A percentile compares a stretch with the other conserved stretches of the same genome.
phyloP scores from a whole-genome alignment of 805 yeast genomes.

The Ogataea nonfermentans region DNA sequence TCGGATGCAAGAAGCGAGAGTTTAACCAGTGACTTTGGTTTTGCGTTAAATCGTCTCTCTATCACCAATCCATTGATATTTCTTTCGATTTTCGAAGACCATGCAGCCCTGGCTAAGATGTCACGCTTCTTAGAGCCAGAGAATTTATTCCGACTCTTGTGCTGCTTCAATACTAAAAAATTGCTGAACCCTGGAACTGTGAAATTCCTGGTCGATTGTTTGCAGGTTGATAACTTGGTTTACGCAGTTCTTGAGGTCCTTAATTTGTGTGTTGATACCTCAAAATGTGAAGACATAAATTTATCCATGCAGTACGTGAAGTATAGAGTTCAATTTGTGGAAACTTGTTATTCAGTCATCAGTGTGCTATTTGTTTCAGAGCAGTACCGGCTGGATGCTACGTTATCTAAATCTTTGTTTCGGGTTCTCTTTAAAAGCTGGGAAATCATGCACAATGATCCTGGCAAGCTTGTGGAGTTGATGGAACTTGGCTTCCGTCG shows the following conservation, averaged over 20 bases:
- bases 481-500: conserved; percentile 14
- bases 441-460: conserved; percentile 18
- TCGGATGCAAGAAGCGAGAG: not conserved
- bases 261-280: conserved; percentile 25
- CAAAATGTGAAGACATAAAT: conserved; percentile 27
- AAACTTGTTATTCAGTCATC: conserved; percentile 20
- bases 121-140: conserved; percentile 25
- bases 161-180: conserved; percentile 17
- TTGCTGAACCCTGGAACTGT: conserved; percentile 6
- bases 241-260: conserved; percentile 24
- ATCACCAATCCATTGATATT: conserved; percentile 24
- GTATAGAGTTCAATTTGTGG: conserved; percentile 23
- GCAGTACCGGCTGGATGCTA: conserved; percentile 17
- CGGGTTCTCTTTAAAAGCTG: conserved; percentile 27
- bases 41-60: conserved; percentile 26
- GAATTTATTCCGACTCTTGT: conserved; percentile 28
- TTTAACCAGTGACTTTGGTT: conserved; percentile 14
- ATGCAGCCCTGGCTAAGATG: conserved; percentile 11
- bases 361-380: conserved; percentile 10
- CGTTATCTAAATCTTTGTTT: conserved; percentile 21
- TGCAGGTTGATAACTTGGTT: conserved; percentile 27
- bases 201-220: conserved; percentile 9
- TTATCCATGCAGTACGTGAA: conserved; percentile 33
- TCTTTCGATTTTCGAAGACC: conserved; percentile 20
- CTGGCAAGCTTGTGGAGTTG: conserved; percentile 11